phyloP scores from a whole-genome alignment of 108 stramenopile species.

The Fistulifera pelliculosa region DNA sequence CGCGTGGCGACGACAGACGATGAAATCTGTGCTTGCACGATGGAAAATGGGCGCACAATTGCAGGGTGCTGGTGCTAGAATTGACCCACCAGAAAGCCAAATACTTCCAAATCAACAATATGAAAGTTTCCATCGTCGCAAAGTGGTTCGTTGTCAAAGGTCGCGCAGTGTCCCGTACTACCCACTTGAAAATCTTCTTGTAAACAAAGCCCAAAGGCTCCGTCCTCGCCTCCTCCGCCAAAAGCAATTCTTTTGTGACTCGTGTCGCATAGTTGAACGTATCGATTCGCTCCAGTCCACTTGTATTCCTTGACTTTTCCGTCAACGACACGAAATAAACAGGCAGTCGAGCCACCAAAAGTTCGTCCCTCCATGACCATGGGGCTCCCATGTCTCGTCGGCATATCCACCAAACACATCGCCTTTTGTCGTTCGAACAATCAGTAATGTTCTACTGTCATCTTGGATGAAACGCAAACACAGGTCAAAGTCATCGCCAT shows the following conservation, averaged over 20 bases:
- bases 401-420: slow-evolving; percentile 79
- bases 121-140: slow-evolving; percentile 53
- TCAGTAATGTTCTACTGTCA: slow-evolving; percentile 50
- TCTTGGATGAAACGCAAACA: slow-evolving; percentile 57
- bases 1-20: no score
- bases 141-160: slow-evolving; percentile 79
- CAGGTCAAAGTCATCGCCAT: slow-evolving; percentile 78
- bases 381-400: slow-evolving; percentile 58
- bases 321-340: slow-evolving; percentile 29
- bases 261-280: slow-evolving; percentile 73
- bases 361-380: slow-evolving; percentile 9
- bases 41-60: neutral
- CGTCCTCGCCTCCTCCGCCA: slow-evolving; percentile 81
- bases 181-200: slow-evolving; percentile 82
- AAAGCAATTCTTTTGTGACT: slow-evolving; percentile 57
- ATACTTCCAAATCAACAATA: slow-evolving; percentile 63
- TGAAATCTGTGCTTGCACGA: neutral
- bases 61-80: slow-evolving; percentile 8
- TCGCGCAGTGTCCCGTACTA: slow-evolving; percentile 72
- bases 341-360: slow-evolving; percentile 71
- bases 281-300: slow-evolving; percentile 81
- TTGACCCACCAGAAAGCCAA: slow-evolving; percentile 41
- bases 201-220: slow-evolving; percentile 79
- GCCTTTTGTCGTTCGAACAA: slow-evolving; percentile 49
- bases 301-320: slow-evolving; percentile 23